These are phyloP conservation scores for Mycena filopes DNA, from an alignment of 768 basidiomycete species.

Conservation along the genomic window DNA sequence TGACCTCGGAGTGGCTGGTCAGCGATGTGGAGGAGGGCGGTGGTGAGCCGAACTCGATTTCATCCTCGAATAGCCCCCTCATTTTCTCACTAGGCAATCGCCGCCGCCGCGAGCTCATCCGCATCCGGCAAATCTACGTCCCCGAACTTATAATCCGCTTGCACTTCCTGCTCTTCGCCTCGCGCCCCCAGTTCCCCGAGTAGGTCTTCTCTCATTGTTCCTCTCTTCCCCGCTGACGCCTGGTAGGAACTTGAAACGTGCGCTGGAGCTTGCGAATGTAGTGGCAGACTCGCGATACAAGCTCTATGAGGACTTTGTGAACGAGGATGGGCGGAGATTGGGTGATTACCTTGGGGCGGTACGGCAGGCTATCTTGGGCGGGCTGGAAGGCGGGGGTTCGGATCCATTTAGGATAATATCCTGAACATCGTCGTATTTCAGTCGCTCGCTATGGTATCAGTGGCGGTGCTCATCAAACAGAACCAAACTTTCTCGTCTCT, in stretches of 20 bases:
- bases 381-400: constrained; percentile 78
- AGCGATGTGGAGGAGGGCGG: constrained; percentile 57
- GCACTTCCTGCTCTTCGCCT: constrained; percentile 76
- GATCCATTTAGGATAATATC: constrained; percentile 72
- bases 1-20: constrained; percentile 84
- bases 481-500: too few relatives aligned
- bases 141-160: constrained; percentile 91
- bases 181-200: constrained; percentile 73
- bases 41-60: constrained; percentile 44
- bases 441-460: background rate
- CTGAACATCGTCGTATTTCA: background rate
- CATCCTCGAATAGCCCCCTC: background rate
- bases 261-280: constrained; percentile 81
- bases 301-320: constrained; percentile 87
- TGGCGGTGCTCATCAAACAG: constrained; percentile 14
- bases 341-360: constrained; percentile 82
- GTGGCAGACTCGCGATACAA: constrained; percentile 90
- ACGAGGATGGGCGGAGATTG: constrained; percentile 67
- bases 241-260: constrained; percentile 77
- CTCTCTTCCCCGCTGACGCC: background rate
- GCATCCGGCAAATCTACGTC: constrained; percentile 89
- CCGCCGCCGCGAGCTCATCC: constrained; percentile 72
- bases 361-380: constrained; percentile 74
- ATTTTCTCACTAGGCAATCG: constrained; percentile 53
- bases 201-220: constrained; percentile 47